Conservation (phyloP, 2,329 filamentous ascomycete genomes). For the Diplodia mutila region DNA sequence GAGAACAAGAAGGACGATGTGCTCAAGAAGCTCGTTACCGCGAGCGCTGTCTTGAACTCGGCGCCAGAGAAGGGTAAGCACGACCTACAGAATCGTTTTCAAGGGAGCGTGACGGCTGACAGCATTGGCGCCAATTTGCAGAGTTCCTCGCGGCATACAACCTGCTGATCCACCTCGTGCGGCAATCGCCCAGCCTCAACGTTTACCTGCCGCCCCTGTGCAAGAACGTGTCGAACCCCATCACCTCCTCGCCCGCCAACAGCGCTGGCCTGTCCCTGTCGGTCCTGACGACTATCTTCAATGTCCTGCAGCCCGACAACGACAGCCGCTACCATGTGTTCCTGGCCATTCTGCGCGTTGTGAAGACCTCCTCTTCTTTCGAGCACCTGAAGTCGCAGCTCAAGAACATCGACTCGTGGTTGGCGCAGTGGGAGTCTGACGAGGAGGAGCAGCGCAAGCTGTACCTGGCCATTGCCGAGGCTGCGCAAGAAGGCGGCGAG, state of each 20-base stretch:
- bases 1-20: constrained; percentile 77
- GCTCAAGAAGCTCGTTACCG: constrained; percentile 84
- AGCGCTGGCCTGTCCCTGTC: constrained; percentile 85
- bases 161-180: constrained; percentile 89
- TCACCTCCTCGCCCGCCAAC: constrained; percentile 83
- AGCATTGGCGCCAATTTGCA: constrained; percentile 36
- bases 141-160: constrained; percentile 97
- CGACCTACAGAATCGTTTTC: neutral
- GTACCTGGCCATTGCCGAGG: constrained; percentile 79
- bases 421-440: constrained; percentile 79
- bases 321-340: constrained; percentile 89
- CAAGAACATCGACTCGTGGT: constrained; percentile 80
- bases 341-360: constrained; percentile 81
- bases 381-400: constrained; percentile 84
- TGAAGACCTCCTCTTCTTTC: constrained; percentile 70
- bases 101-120: constrained; percentile 21
- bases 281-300: constrained; percentile 94
- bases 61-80: constrained; percentile 79
- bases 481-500: constrained; percentile 77
- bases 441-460: constrained; percentile 83
- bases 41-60: constrained; percentile 75
- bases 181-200: constrained; percentile 82
- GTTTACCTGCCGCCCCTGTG: constrained; percentile 88
- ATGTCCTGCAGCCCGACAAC: constrained; percentile 77
- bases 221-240: constrained; percentile 83